Evolutionary conservation across 192 early-diverging fungal genomes (phyloP).

Genomic region (Coemansia sp.): DNA sequence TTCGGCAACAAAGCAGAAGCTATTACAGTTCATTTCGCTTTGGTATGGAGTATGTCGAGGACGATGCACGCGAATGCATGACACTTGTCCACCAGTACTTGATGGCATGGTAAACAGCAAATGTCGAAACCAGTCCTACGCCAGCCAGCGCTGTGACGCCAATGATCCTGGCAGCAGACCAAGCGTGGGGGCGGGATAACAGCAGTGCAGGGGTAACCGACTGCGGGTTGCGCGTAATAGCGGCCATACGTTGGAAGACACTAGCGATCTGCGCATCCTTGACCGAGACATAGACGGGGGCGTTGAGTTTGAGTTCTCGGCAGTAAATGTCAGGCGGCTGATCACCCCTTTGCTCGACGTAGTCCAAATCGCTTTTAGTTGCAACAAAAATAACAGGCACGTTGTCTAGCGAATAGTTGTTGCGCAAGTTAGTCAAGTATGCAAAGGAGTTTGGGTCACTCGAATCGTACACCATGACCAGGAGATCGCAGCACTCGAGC

Average conservation of each 20-base stretch:
- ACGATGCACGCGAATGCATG: conserved; percentile 21
- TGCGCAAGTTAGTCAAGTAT: conserved; percentile 80
- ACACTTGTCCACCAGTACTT: conserved; percentile 45
- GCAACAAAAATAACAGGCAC: conserved; percentile 91
- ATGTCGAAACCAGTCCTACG: conserved; percentile 38
- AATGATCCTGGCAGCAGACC: conserved; percentile 35
- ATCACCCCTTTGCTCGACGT: conserved; percentile 76
- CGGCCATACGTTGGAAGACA: conserved; percentile 82
- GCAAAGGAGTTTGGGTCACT: conserved; percentile 92
- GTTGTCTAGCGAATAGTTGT: conserved; percentile 79
- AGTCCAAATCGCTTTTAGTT: conserved; percentile 90
- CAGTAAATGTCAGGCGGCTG: conserved; percentile 95
- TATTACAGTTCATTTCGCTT: conserved; percentile 26
- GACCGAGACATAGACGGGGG: conserved; percentile 90
- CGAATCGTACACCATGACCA: conserved; percentile 95
- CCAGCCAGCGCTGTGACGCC: conserved; percentile 45
- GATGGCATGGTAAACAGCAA: conserved; percentile 45
- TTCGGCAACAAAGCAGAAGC: background rate
- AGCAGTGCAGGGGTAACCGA: conserved; percentile 45
- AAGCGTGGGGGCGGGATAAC: conserved; percentile 30
- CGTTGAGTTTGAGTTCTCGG: conserved; percentile 74
- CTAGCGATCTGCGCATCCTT: conserved; percentile 83
- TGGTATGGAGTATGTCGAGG: conserved; percentile 9
- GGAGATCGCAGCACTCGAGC: conserved; percentile 85
- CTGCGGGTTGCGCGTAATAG: conserved; percentile 51